A percentile compares a stretch with the other conserved stretches of the same genome.
Conservation (phyloP, 139 green algal species). For the Monoraphidium neglectum region DNA sequence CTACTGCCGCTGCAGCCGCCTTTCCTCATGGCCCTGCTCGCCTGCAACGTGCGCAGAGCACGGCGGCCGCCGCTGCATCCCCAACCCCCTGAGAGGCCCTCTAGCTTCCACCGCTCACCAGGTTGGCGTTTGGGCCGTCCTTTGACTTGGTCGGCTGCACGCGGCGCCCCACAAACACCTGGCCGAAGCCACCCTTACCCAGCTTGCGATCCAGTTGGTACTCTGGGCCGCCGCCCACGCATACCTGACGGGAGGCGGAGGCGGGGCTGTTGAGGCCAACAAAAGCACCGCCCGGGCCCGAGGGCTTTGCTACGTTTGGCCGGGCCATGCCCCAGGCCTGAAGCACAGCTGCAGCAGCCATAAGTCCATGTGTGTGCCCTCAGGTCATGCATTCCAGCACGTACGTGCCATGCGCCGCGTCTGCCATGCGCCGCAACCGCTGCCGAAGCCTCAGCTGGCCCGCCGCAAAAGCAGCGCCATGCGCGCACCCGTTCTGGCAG, state of each 20-base stretch:
- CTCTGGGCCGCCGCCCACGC: slow-evolving; percentile 83
- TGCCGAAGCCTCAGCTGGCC: neutral
- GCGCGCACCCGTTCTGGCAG: slow-evolving; percentile 64
- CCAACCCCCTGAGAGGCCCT: too few species aligned
- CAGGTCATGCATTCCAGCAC: too few species aligned
- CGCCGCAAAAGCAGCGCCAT: neutral
- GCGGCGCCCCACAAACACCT: slow-evolving; percentile 87
- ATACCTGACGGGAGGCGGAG: slow-evolving; percentile 54
- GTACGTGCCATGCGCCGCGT: too few species aligned
- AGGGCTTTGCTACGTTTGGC: neutral
- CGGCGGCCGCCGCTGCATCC: too few species aligned
- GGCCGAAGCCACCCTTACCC: slow-evolving; percentile 94
- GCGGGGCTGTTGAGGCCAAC: neutral
- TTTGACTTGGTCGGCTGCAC: slow-evolving; percentile 65
- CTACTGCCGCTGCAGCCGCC: too few species aligned
- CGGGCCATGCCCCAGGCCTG: neutral
- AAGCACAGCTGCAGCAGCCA: neutral
- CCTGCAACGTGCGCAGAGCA: too few species aligned
- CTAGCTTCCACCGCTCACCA: slow-evolving; percentile 44
- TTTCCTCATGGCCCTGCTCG: too few species aligned
- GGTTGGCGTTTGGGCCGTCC: slow-evolving; percentile 77
- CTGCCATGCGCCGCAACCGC: neutral
- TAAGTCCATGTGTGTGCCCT: neutral
- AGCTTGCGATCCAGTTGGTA: slow-evolving; percentile 92
- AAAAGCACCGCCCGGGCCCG: neutral